phyloP scores from a whole-genome alignment of 306 rosid species.

The Clitoria ternatea region DNA sequence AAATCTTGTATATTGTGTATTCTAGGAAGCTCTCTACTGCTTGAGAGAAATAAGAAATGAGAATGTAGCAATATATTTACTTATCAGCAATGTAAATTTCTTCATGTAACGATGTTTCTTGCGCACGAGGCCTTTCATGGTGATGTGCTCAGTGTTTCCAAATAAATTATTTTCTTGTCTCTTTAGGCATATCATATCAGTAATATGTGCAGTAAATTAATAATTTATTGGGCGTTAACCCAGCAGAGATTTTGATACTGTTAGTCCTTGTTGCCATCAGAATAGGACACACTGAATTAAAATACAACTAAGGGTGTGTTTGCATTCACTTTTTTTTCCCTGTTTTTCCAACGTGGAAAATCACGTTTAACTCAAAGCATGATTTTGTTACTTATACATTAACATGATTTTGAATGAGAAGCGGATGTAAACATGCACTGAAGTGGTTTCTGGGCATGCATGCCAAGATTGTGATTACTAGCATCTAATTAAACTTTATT shows the following conservation, averaged over 20 bases:
- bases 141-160: neutral
- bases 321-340: no score
- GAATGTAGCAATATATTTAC: neutral
- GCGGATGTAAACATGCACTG: no score
- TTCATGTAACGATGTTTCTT: constrained; percentile 10
- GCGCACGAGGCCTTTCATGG: neutral
- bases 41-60: constrained; percentile 16
- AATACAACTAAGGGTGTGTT: constrained; percentile 3
- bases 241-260: neutral
- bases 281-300: neutral
- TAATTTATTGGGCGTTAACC: neutral
- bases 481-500: neutral
- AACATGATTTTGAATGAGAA: no score
- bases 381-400: no score
- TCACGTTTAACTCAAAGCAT: no score
- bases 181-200: neutral
- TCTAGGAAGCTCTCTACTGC: constrained; percentile 46
- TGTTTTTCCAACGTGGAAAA: no score
- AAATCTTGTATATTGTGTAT: constrained; percentile 65
- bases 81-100: neutral
- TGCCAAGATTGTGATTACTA: neutral
- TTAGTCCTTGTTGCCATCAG: neutral
- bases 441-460: neutral
- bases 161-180: neutral
- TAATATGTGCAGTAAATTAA: neutral